Evolutionary conservation across 2,329 filamentous ascomycete species (phyloP), one percentile per base, ranked within the genome.

Genomic region (Teratosphaeria zuluensis): DNA sequence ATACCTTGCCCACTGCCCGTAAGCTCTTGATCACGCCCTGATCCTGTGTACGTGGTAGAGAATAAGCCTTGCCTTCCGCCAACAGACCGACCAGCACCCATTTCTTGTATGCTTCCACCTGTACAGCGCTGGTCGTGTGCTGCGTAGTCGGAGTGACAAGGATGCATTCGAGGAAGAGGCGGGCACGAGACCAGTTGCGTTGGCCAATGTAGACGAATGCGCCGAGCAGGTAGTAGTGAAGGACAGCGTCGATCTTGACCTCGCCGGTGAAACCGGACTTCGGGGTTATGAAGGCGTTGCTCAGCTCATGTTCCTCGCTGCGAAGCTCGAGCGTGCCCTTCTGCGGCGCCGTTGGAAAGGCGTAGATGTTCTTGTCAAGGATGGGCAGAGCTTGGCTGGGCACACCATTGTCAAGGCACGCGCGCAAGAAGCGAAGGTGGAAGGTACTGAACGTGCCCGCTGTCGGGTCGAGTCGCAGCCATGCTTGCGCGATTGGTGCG

Each of bases 91-190:
- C 81, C 16, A 99, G 76, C 8, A 95, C 71, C 88, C 90, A 96
- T 73, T 92, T 95, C 75, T 92, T 95, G 78, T 95, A 92, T 5
- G 90, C 89, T 64, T 96, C 90, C 3, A 88, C 79, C 87, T 94
- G 94, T 55, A 95, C 80, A 19, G 67, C 60, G 70, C 85, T 86
- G 72, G 87, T 92, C 12, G 84, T 78, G 38, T 83, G 80, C 33
- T 79, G 77, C 21, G 85, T 85, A 0, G 80, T 78, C 0, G 91
- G 89, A 59, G 86, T 85, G 2, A 85, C 82, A 38, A 95, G 69
- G 48, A 79, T 71, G 56, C 74, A 72, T 64, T 80, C 78, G 35
- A 80, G 68, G 59, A 78, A 76, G 12, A 77, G 67, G 38, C 72
- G 70, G n/a, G 78, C 77, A 56, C 77, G 72, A 53, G 68, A 69